Percentiles rank a stretch among this genome's conserved stretches.
Conservation (phyloP, 495 filamentous ascomycete genomes). For the Neurospora sp. region DNA sequence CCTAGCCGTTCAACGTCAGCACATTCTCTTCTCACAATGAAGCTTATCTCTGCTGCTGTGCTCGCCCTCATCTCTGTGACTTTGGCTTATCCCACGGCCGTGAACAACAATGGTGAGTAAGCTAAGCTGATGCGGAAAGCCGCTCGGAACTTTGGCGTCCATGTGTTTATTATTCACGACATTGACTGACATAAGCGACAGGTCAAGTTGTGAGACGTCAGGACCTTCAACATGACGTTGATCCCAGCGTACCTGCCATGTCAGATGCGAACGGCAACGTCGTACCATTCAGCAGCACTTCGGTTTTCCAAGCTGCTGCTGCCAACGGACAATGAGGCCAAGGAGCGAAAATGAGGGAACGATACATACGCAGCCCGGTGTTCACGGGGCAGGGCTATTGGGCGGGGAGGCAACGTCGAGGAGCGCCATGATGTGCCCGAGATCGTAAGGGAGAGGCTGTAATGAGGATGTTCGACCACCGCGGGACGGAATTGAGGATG, state of each 20-base stretch:
- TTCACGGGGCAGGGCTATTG: background rate
- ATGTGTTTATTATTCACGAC: background rate
- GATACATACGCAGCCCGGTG: background rate
- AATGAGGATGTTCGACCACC: background rate
- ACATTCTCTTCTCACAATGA: slow-evolving; percentile 40
- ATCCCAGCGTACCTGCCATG: slow-evolving; percentile 25
- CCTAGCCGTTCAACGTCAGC: slow-evolving; percentile 7
- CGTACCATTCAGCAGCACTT: slow-evolving; percentile 27
- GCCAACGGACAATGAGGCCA: slow-evolving; percentile 6
- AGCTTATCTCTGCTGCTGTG: slow-evolving; percentile 36
- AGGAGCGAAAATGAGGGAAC: background rate
- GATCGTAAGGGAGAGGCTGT: background rate
- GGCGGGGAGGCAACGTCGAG: background rate
- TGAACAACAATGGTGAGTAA: slow-evolving; percentile 22
- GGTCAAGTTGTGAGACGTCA: slow-evolving; percentile 19
- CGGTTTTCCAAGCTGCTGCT: slow-evolving; percentile 23
- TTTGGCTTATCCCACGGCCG: slow-evolving; percentile 26
- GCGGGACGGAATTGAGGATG: background rate
- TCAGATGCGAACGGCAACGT: slow-evolving; percentile 30
- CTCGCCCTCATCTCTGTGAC: slow-evolving; percentile 38
- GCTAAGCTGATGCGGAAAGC: background rate
- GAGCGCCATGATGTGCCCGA: background rate
- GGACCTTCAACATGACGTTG: slow-evolving; percentile 12
- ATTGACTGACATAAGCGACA: slow-evolving; percentile 6
- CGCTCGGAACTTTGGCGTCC: background rate